phyloP scores from a whole-genome alignment of 345 rosid species.

The Gossypium herbaceum region DNA sequence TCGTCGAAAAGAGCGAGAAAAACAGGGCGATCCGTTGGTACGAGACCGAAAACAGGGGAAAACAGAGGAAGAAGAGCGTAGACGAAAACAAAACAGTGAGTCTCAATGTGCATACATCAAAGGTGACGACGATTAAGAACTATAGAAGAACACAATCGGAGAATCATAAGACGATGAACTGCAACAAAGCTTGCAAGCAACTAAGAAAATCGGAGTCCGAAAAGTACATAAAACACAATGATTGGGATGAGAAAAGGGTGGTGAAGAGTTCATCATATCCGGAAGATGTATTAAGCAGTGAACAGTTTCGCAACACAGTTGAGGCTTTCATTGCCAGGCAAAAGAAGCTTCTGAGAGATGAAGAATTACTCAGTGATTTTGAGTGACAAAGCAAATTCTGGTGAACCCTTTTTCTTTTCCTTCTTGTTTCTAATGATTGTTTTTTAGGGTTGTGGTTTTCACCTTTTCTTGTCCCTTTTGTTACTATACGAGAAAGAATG shows the following conservation, averaged over 20 bases:
- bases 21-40: slow-evolving; percentile 16
- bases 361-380: slow-evolving; percentile 28
- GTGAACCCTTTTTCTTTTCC: neutral
- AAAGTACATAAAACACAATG: slow-evolving; percentile 21
- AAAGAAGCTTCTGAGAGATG: slow-evolving; percentile 50
- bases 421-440: neutral
- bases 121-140: slow-evolving; percentile 16
- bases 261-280: slow-evolving; percentile 25
- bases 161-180: slow-evolving; percentile 16
- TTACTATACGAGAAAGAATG: too few relatives aligned
- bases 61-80: slow-evolving; percentile 24
- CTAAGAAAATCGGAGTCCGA: slow-evolving; percentile 38
- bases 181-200: slow-evolving; percentile 20
- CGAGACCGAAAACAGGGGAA: slow-evolving; percentile 26
- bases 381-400: neutral
- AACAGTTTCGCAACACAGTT: slow-evolving; percentile 46
- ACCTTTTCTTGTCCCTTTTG: too few relatives aligned
- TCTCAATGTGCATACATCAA: slow-evolving; percentile 4
- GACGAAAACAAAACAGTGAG: neutral
- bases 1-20: slow-evolving; percentile 41
- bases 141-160: slow-evolving; percentile 43
- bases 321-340: slow-evolving; percentile 74
- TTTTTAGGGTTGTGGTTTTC: neutral
- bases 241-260: slow-evolving; percentile 8
- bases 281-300: slow-evolving; percentile 56